Base-by-base conservation (phyloP, 306 rosid genomes). In the Ormosia semicastrata region DNA sequence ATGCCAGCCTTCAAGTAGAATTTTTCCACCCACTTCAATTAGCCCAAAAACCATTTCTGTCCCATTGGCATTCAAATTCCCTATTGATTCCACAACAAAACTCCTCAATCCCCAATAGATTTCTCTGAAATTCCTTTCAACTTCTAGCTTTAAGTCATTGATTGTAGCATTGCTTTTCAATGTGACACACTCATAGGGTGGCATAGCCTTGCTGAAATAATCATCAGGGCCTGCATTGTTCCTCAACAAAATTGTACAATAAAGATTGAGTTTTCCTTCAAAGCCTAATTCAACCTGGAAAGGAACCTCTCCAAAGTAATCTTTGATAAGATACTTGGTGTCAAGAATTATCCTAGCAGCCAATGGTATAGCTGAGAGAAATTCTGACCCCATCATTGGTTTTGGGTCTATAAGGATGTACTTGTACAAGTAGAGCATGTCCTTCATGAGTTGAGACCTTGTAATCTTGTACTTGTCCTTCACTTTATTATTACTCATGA, bases 261-360 rank as follows among this genome's bases (percentile, higher is more conserved):
- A 86, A 14, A 95, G 60, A 29, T 75, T 81, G 40, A 80, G 36
- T 71, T 88, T 89, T 2, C 90, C 97, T 59, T 90, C 87, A 0
- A 62, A 73, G 3, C 86, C 87, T 6, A 85, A 30, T 33, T 89
- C 87, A 52, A 69, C 57, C 44, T 85, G 87, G 9, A 34, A 4
- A 3, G 89, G 92, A 74, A 77, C 60, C 47, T 83, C 93, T 0
- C 76, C 74, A 44, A 17, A 46, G 47, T 89, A 92, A 12, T 93
- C 96, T 63, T 89, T 95, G 58, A 89, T 37, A 4, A 95, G 88
- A 85, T 87, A 90, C 71, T 89, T 93, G 5, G 97, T 85, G 74
- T 93, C 94, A 4, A 93, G 89, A 67, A 95, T 76, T 60, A 92
- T 90, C 75, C 92, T 84, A 1, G 92, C 83, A 2, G 97, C 98